These are phyloP conservation scores for Cystobasidium ongulense DNA, from an alignment of 768 basidiomycete genomes.

Conservation along the genomic window DNA sequence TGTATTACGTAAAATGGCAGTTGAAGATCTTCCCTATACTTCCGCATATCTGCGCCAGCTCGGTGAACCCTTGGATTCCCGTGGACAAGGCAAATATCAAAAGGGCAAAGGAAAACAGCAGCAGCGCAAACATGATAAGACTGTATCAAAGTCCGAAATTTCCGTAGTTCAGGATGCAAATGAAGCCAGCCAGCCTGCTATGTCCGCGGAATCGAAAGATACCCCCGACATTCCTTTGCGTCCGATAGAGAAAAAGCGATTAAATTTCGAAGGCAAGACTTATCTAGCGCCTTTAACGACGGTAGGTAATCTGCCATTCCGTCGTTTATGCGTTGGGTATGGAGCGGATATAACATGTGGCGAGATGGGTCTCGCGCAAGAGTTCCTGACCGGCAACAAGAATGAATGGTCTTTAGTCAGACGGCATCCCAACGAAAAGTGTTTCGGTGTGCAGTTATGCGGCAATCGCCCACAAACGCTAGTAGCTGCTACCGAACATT, in stretches of 20 bases:
- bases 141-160: not conserved
- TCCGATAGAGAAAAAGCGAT: slow-evolving; percentile 71
- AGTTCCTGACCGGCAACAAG: slow-evolving; percentile 76
- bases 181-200: not conserved
- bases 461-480: slow-evolving; percentile 75
- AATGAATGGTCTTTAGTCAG: slow-evolving; percentile 92
- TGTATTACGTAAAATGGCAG: not conserved
- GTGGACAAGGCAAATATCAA: slow-evolving; percentile 1
- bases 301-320: slow-evolving; percentile 94
- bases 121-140: not conserved
- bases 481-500: slow-evolving; percentile 67
- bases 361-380: slow-evolving; percentile 92
- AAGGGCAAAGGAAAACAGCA: not conserved
- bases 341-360: slow-evolving; percentile 94
- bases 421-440: slow-evolving; percentile 73
- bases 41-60: slow-evolving; percentile 19
- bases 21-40: slow-evolving; percentile 7
- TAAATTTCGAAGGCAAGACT: slow-evolving; percentile 77
- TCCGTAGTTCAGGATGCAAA: not conserved
- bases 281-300: slow-evolving; percentile 84
- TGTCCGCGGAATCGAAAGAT: not conserved
- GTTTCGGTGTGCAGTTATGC: slow-evolving; percentile 85
- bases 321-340: slow-evolving; percentile 71
- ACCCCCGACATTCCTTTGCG: slow-evolving; percentile 45
- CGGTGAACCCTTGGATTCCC: slow-evolving; percentile 21